These are phyloP conservation scores for Lepraria neglecta DNA, from an alignment of 495 filamentous ascomycete genomes.

Conservation along the genomic window DNA sequence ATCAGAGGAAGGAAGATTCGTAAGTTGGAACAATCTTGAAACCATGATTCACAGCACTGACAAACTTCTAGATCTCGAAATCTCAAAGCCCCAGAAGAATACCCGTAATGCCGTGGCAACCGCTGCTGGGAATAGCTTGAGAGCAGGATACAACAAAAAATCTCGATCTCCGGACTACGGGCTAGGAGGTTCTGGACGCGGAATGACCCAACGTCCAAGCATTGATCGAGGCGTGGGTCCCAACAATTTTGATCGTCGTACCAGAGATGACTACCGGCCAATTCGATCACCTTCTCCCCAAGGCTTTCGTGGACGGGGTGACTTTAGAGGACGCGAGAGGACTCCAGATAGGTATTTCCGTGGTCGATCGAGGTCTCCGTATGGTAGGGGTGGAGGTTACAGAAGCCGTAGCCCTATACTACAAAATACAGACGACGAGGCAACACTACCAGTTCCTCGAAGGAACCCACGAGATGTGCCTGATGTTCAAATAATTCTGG, in stretches of 20 bases:
- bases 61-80: conserved; percentile 68
- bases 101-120: conserved; percentile 49
- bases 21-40: conserved; percentile 47
- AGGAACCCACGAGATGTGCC: conserved; percentile 72
- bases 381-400: conserved; percentile 53
- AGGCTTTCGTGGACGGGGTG: conserved; percentile 57
- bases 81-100: conserved; percentile 82
- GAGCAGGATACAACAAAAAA: conserved; percentile 43
- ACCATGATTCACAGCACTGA: conserved; percentile 17
- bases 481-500: conserved; percentile 80
- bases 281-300: conserved; percentile 57
- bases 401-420: conserved; percentile 61
- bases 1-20: conserved; percentile 84
- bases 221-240: conserved; percentile 37
- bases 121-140: conserved; percentile 36
- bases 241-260: conserved; percentile 46
- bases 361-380: conserved; percentile 63
- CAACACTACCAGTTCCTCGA: conserved; percentile 62
- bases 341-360: conserved; percentile 55
- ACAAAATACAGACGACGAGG: conserved; percentile 49
- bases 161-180: conserved; percentile 67
- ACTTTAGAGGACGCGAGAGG: conserved; percentile 57
- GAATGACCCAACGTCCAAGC: conserved; percentile 32
- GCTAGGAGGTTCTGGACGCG: conserved; percentile 42
- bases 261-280: conserved; percentile 59